Base-by-base conservation (phyloP, 1,284 basidiomycete genomes). In the Gymnopus androsaceus region DNA sequence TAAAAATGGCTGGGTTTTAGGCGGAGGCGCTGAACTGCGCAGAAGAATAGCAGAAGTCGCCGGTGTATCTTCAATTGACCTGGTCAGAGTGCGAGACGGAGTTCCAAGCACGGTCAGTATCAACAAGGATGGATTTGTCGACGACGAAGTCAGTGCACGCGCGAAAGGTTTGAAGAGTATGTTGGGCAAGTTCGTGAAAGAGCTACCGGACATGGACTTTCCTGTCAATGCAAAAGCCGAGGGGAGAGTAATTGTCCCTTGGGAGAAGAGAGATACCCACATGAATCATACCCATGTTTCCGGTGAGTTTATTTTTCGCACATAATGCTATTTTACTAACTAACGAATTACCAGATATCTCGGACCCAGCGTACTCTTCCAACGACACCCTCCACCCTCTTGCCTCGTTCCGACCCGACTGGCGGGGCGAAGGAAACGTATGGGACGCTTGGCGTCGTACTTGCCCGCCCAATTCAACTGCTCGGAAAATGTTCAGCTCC, bases 391-490 rank as follows among this genome's bases (percentile, higher is more conserved):
- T 74, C 87, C 56, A 72, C 82, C 56, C 68, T 77, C n/a, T 80
- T 90, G 62, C 73, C 91, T 76, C 80, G n/a, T 93, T 94, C 66
- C 76, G 81, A 31, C 81, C 92, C 19, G 92, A 95, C 70, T 98
- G 95, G 95, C 73, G 75, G 31, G 85, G 86, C 9, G 78, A 87
- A 52, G 92, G 94, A 3, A 92, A 81, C 55, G 90, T 95, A 27
- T 98, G 95, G 95, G 92, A 96, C 58, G 83, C 92, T 0, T 96
- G 88, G 78, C 83, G 94, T 15, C 83, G 92, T n/a, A 92, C 93
- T 0, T 98, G 95, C 67, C 75, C 83, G n/a, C 92, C 92, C 0
- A 72, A 80, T 2, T 84, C 88, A 3, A 78, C 88, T 49, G 92
- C 95, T 1, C 86, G 95, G 7, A 85, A 88, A 23, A 80, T 96